Evolutionary conservation across 108 stramenopile species (phyloP), one percentile per base, ranked within the genome.

Genomic region (Nitzschia sp.): DNA sequence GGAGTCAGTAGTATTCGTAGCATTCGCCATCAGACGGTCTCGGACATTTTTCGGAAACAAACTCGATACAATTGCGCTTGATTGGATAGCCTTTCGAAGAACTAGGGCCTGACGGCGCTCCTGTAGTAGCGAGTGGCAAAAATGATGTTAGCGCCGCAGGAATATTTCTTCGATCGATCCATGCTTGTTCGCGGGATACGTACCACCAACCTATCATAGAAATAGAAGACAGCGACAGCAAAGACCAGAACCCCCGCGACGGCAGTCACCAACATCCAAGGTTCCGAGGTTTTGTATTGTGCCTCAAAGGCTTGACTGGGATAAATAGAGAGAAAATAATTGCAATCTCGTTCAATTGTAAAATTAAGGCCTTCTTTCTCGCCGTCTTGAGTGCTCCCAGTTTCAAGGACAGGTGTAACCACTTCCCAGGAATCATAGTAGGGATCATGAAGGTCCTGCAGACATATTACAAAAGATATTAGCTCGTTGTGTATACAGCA

Each of bases 281-380:
- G 78, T 32, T 47, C 57, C 11, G 74, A 46, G 17, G 82, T 77
- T 21, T 74, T 51, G 61, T 82, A 86, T 49, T 76, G 54, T 31
- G 74, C 58, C 21, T 74, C 71, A 42, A 91, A 81, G 15, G 64
- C 68, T 47, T 78, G 47, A 11, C 84, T 80, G 48, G 90, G 90
- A 64, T 88, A 91, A 9, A 91, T 79, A 26, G 25, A 27, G 2
- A 91, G 46, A 4, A 31, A 24, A 48, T 75, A 80, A 9, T 35
- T 21, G 60, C 75, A 76, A 13, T 34, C 28, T 51, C 49, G 49
- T 4, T 62, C 51, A 23, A 36, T 48, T n/a, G n/a, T n/a, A 29
- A 72, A 56, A n/a, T 36, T 36, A 21, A 68, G 29, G 0, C 66
- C 66, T 24, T 8, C 15, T 17, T 42, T 46, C 21, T 53, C 56